Conservation (phyloP, 352 stramenopile genomes). For the Blastocystis sp. region DNA sequence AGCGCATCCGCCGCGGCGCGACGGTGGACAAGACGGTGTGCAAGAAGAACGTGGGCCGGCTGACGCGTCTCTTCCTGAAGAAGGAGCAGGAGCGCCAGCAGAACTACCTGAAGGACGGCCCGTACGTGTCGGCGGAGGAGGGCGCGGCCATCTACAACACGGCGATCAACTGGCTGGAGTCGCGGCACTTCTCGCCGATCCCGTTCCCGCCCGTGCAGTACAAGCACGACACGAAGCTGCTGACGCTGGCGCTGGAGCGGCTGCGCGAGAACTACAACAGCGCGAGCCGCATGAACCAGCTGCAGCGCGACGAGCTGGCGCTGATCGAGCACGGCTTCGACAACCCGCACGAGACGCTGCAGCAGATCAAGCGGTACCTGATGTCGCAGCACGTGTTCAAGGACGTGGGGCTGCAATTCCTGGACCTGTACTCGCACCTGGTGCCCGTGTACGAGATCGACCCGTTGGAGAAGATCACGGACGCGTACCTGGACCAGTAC, state of each 20-base stretch:
- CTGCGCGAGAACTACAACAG: constrained; percentile 97
- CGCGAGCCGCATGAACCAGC: constrained; percentile 94
- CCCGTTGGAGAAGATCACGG: constrained; percentile 98
- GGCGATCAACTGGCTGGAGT: constrained; percentile 98
- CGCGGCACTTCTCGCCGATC: constrained; percentile 96
- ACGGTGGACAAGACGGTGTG: constrained; percentile 99
- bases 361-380: constrained; percentile 96
- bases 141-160: constrained; percentile 99
- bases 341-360: constrained; percentile 95
- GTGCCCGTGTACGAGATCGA: constrained; percentile 98
- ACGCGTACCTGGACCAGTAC: constrained; percentile 96
- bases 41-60: constrained; percentile 94
- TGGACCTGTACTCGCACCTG: constrained; percentile 98
- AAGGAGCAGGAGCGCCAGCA: constrained; percentile 98
- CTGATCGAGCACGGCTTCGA: constrained; percentile 95
- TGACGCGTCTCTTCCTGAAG: constrained; percentile 98
- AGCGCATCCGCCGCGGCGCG: constrained; percentile 96
- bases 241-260: constrained; percentile 96
- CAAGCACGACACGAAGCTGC: constrained; percentile 99
- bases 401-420: constrained; percentile 98
- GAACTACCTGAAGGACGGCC: constrained; percentile 98
- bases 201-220: constrained; percentile 98
- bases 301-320: constrained; percentile 93
- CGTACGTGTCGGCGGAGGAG: constrained; percentile 97
- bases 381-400: constrained; percentile 99